These are phyloP conservation scores for Neurospora sp. DNA, from an alignment of 495 filamentous ascomycete species.

Conservation along the genomic window DNA sequence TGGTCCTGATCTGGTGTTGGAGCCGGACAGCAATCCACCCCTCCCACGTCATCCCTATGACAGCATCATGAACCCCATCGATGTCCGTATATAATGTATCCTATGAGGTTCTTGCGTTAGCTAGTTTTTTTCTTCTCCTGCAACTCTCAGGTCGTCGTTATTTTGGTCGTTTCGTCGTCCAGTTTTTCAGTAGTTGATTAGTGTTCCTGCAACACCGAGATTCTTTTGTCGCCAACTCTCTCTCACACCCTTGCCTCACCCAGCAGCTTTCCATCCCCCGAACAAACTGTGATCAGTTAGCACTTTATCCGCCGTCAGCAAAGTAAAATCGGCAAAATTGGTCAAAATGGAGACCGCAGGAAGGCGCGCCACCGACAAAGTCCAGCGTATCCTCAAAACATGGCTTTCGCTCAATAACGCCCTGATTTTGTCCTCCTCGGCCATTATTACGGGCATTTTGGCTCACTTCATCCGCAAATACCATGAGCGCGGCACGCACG, in stretches of 20 bases:
- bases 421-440: constrained; percentile 17
- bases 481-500: constrained; percentile 10
- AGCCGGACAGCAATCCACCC: not conserved
- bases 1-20: not conserved
- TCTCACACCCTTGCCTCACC: not conserved
- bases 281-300: not conserved
- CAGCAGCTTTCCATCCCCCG: not conserved
- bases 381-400: constrained; percentile 4
- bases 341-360: not conserved
- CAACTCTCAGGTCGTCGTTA: not conserved
- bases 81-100: not conserved
- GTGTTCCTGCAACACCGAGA: not conserved
- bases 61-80: not conserved
- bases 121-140: not conserved
- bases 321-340: not conserved
- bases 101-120: not conserved
- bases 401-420: constrained; percentile 14
- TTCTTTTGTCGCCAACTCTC: not conserved
- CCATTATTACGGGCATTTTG: constrained; percentile 17
- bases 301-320: not conserved
- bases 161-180: not conserved
- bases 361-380: not conserved
- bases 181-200: not conserved
- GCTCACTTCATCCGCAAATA: constrained; percentile 15
- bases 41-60: not conserved